phyloP scores from a whole-genome alignment of 2,329 filamentous ascomycete species.

The Exophiala oligosperma region DNA sequence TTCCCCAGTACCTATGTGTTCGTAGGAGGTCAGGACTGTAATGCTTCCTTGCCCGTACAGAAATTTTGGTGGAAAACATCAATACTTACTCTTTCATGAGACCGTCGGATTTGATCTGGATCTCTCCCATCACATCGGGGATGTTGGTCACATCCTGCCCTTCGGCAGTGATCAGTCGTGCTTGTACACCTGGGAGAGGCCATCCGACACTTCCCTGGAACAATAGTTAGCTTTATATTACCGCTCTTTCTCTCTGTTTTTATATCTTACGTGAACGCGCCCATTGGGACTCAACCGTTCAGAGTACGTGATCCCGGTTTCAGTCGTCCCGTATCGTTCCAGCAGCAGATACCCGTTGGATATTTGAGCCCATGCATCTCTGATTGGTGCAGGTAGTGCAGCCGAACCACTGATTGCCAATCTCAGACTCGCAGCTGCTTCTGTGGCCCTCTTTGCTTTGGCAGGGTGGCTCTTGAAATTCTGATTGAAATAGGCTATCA shows the following conservation, averaged over 20 bases:
- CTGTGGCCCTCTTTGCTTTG: constrained; percentile 36
- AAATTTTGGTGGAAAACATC: too few relatives aligned
- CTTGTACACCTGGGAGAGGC: constrained; percentile 47
- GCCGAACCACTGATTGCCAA: constrained; percentile 44
- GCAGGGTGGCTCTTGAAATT: constrained; percentile 44
- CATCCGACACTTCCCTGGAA: constrained; percentile 40
- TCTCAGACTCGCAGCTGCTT: constrained; percentile 36
- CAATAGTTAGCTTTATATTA: neutral
- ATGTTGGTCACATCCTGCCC: constrained; percentile 33
- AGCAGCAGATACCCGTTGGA: constrained; percentile 41
- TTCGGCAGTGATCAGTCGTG: constrained; percentile 45
- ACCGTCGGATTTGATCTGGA: constrained; percentile 42
- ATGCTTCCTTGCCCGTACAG: too few relatives aligned
- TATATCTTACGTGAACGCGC: neutral
- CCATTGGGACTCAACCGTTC: neutral
- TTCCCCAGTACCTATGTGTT: neutral
- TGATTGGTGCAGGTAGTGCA: constrained; percentile 42
- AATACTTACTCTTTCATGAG: constrained; percentile 39
- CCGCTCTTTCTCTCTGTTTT: neutral
- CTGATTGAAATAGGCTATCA: constrained; percentile 31
- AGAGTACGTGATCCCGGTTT: constrained; percentile 3
- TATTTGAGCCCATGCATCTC: constrained; percentile 40
- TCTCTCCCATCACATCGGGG: constrained; percentile 42
- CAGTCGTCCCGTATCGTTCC: constrained; percentile 46
- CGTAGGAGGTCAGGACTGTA: too few relatives aligned